Evolutionary conservation across 805 yeast species (phyloP).

Genomic region (Ogataea methanolica): DNA sequence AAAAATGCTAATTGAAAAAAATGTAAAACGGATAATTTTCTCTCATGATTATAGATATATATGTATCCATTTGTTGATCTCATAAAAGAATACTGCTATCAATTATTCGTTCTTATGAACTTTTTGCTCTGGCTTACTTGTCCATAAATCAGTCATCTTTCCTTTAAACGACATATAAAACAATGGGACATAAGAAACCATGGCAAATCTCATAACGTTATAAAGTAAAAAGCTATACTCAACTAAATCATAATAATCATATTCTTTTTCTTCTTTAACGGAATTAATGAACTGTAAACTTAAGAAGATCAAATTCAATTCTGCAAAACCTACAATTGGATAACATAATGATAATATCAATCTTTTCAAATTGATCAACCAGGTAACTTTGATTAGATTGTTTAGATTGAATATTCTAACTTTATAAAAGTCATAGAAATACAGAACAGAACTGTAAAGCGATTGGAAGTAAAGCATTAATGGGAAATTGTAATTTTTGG

Average conservation of each 20-base stretch:
- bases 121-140: no score
- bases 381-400: conserved; percentile 1
- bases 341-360: conserved; percentile 11
- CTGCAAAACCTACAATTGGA: conserved; percentile 19
- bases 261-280: conserved; percentile 1
- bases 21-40: no score
- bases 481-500: conserved; percentile 21
- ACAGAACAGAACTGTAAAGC: conserved; percentile 18
- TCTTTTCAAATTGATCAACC: conserved; percentile 15
- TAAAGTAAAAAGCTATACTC: conserved; percentile 6
- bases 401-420: conserved; percentile 21
- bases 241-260: conserved; percentile 12
- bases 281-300: conserved; percentile 15
- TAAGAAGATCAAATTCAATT: conserved; percentile 20
- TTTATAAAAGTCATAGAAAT: conserved; percentile 24
- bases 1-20: not conserved
- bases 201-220: not conserved
- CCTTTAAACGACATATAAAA: no score
- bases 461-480: conserved; percentile 18
- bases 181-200: conserved; percentile 17
- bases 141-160: no score
- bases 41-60: not conserved
- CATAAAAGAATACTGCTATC: no score
- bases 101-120: no score
- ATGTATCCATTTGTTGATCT: not conserved